These are phyloP conservation scores for Gracilaria gracilis DNA, from an alignment of 23 red algal genomes.

Conservation along the genomic window DNA sequence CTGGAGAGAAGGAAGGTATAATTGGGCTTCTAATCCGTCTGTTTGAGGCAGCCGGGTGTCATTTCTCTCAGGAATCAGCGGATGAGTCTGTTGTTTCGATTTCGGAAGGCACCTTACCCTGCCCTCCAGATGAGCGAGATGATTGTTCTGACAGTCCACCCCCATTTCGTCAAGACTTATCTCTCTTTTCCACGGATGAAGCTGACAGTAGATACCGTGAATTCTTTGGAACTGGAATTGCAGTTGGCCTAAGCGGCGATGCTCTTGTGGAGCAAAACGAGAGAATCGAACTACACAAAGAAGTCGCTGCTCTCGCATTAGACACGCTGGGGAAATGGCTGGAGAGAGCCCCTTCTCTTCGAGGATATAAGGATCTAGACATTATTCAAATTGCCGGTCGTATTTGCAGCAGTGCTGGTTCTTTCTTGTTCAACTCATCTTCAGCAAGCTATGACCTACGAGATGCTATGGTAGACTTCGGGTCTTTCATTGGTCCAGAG, in stretches of 20 bases:
- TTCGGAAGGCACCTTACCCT: constrained; percentile 46
- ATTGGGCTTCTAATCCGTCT: constrained; percentile 54
- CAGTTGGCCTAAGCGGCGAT: constrained; percentile 29
- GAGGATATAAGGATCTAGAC: constrained; percentile 44
- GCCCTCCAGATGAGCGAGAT: constrained; percentile 61
- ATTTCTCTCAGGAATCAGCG: constrained; percentile 43
- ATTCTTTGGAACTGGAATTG: constrained; percentile 12
- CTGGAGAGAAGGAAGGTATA: constrained; percentile 62
- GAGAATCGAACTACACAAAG: constrained; percentile 60
- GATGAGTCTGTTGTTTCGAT: constrained; percentile 71
- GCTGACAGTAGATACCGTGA: constrained; percentile 52
- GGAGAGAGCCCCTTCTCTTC: neutral
- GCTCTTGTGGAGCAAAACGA: constrained; percentile 38
- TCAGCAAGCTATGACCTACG: constrained; percentile 61
- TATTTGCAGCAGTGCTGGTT: constrained; percentile 56
- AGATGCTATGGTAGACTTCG: constrained; percentile 70
- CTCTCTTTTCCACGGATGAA: constrained; percentile 27
- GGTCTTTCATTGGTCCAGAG: constrained; percentile 54
- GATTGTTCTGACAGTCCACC: constrained; percentile 50
- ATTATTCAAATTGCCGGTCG: constrained; percentile 12
- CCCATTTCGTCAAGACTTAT: constrained; percentile 34
- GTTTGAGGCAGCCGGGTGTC: constrained; percentile 59
- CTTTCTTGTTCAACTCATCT: constrained; percentile 38
- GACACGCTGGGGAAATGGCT: constrained; percentile 67
- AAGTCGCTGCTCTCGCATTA: constrained; percentile 51